Evolutionary conservation across 1,139 yeast species (phyloP), one percentile per base, ranked within the genome.

Genomic region (Candida sojae): DNA sequence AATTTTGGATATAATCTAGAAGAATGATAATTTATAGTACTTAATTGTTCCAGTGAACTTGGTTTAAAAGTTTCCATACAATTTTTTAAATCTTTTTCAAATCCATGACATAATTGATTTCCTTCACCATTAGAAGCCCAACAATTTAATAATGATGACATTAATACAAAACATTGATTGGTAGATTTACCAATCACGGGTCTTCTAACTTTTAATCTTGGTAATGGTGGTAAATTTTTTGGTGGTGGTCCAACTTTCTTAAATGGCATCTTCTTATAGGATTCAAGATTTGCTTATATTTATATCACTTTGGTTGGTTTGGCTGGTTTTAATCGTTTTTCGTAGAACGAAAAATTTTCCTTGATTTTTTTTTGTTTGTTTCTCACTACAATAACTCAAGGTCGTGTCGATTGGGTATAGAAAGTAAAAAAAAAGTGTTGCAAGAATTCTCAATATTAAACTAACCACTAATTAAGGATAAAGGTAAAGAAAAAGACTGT

Each of bases 41-140:
- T 66, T 43, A 67, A 55, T 39, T 62, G 62, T 34, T 84, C 81
- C 21, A n/a, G 17, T 58, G 74, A 73, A 49, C 70, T 69, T 52
- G 79, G 75, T 61, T 76, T 73, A 58, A 68, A 67, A 26, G 75
- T 70, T 51, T 74, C 80, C 80, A 76, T 75, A 56, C 81, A 76
- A 31, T 60, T 60, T 57, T 74, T 75, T 60, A 75, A 71, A 48
- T 75, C 79, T 21, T 58, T 68, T 60, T 86, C 96, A 49, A 88
- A 71, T 8, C 73, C 75, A 26, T 76, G 72, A 69, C 98, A 92
- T 42, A 71, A 77, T 10, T 77, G 70, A 23, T 86, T 76, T 50
- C 93, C 93, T 67, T 90, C 96, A 45, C 96, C 93, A 70, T 90
- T 88, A 31, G 96, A 88, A 4, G 97, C 96, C 98, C 98, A 92